Base-by-base conservation (phyloP, 2,329 filamentous ascomycete genomes). In the Raffaelea ambrosiae region DNA sequence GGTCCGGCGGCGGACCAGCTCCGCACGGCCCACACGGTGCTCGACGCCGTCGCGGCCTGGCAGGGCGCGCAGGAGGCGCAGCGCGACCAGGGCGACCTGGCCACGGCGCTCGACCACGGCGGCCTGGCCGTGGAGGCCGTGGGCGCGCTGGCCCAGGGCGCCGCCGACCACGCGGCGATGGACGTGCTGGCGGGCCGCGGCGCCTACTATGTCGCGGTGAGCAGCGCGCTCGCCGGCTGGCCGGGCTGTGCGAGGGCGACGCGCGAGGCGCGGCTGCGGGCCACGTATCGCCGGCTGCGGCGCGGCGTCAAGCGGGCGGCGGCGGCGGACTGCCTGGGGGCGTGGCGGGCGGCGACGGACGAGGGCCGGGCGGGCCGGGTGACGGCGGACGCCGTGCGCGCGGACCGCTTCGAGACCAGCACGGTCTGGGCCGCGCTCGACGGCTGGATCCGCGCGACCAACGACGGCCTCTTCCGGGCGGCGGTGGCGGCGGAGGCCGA, bases 381-480 rank as follows among this genome's bases (percentile, higher is more conserved):
- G 4, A 42, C 23, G 18, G 51, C 49, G 4, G 52, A 50, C 43
- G 48, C 40, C 29, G 31, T 53, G 23, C 51, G 42, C 21, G 26
- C 40, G 33, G 26, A 29, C 26, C 47, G 48, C 20, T 23, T 48
- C 40, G 44, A 48, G 16, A 23, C 44, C n/a, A 20, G 47, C 19
- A 44, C 48, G 5, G 26, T 44, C 16, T 46, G 53, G 1, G 42
- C 39, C 16, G 31, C 40, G 11, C 50, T 57, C 35, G 51, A 57
- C 44, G 11, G 10, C 22, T 58, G 56, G 56, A 56, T 58, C 41
- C 45, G 38, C 33, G 54, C 48, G 33, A 50, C 54, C 45, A 55
- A 56, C 48, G 55, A 57, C 46, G n/a, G 41, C 13, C 52, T 57
- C 10, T 51, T 49, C 19, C 50, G 47, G 35, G 46, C 41, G 18